A percentile compares a stretch with the other conserved stretches of the same genome.
Conservation (phyloP, 495 filamentous ascomycete genomes). For the Lepidopterella palustris region DNA sequence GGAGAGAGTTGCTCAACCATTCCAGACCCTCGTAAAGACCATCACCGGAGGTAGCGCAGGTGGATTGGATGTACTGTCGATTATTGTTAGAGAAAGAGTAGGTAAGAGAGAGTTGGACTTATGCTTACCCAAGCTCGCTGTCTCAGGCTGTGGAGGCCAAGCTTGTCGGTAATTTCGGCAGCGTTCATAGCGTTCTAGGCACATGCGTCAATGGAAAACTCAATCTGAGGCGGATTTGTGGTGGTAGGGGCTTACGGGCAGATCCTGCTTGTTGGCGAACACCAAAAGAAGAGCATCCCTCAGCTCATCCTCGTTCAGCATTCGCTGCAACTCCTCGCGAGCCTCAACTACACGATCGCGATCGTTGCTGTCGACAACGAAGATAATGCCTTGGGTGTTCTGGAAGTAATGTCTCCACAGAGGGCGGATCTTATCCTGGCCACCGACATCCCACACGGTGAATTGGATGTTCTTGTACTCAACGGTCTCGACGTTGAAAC, state of each 20-base stretch:
- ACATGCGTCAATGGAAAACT: slow-evolving; percentile 3
- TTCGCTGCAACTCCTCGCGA: slow-evolving; percentile 97
- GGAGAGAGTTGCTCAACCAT: slow-evolving; percentile 94
- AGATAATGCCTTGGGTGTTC: slow-evolving; percentile 99
- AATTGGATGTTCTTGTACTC: slow-evolving; percentile 99
- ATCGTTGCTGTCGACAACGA: slow-evolving; percentile 99
- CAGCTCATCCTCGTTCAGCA: slow-evolving; percentile 99
- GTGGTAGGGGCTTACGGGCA: slow-evolving; percentile 63
- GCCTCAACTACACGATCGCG: slow-evolving; percentile 98
- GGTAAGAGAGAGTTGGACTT: slow-evolving; percentile 6
- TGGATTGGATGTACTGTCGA: slow-evolving; percentile 95
- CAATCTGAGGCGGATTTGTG: neutral
- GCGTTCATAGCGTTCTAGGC: slow-evolving; percentile 96
- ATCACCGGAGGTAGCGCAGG: slow-evolving; percentile 97
- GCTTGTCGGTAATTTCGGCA: slow-evolving; percentile 98
- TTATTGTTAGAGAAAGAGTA: neutral
- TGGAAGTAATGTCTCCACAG: slow-evolving; percentile 99
- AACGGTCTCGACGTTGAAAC: slow-evolving; percentile 99
- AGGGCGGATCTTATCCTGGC: slow-evolving; percentile 99
- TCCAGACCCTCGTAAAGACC: slow-evolving; percentile 99
- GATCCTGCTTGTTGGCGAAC: slow-evolving; percentile 99
- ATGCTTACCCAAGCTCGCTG: slow-evolving; percentile 91
- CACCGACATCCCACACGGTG: slow-evolving; percentile 99
- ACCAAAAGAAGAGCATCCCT: slow-evolving; percentile 95
- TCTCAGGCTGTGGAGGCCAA: slow-evolving; percentile 96